Percentiles rank a stretch among this genome's conserved stretches.
Conservation (phyloP, 768 basidiomycete genomes). For the Mycena rosella region DNA sequence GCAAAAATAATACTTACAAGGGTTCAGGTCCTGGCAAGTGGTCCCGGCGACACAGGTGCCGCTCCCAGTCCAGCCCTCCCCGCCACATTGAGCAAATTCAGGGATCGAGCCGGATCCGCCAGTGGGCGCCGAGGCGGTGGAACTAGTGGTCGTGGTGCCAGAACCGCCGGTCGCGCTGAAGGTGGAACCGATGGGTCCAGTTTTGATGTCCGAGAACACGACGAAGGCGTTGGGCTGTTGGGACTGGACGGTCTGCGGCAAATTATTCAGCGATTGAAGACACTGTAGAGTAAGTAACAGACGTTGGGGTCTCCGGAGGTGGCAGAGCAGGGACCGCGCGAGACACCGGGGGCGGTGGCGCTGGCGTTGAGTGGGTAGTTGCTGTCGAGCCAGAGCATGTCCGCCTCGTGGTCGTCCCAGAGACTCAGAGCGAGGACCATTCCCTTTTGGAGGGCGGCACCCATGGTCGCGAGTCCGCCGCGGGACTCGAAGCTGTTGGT, state of each 20-base stretch:
- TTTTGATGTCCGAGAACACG: conserved; percentile 58
- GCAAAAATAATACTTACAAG: too few species aligned
- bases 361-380: conserved; percentile 44
- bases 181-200: conserved; percentile 54
- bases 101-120: background rate
- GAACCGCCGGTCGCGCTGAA: conserved; percentile 30
- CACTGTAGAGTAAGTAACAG: background rate
- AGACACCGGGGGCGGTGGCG: conserved; percentile 46
- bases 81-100: background rate
- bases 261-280: background rate
- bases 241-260: conserved; percentile 47
- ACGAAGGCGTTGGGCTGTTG: conserved; percentile 45
- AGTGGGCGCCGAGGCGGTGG: background rate
- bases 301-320: conserved; percentile 50
- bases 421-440: conserved; percentile 54
- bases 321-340: conserved; percentile 55
- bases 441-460: conserved; percentile 46
- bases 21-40: background rate
- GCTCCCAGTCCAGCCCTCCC: background rate
- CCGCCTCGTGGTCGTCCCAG: conserved; percentile 57
- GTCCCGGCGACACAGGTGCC: background rate
- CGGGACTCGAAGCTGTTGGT: conserved; percentile 50
- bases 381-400: conserved; percentile 58
- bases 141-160: background rate
- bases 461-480: conserved; percentile 48